These are phyloP conservation scores for Puccinia novopanici DNA, from an alignment of 1,284 basidiomycete species.

Conservation along the genomic window DNA sequence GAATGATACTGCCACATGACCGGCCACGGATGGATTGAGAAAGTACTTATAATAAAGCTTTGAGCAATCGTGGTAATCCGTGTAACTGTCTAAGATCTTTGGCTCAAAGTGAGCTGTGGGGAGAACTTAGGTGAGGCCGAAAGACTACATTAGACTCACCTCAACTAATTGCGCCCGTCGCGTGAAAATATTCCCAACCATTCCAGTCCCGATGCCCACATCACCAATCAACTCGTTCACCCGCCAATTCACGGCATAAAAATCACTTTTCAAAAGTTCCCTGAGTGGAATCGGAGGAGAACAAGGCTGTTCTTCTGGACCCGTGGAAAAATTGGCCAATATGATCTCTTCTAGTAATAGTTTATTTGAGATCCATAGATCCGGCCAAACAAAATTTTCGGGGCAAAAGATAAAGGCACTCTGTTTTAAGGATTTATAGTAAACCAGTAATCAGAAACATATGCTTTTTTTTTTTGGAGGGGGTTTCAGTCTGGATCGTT, in stretches of 20 bases:
- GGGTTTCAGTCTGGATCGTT: not conserved
- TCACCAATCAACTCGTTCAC: slow-evolving; percentile 47
- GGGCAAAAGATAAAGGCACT: slow-evolving; percentile 49
- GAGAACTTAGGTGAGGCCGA: not conserved
- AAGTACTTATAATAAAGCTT: slow-evolving; percentile 49
- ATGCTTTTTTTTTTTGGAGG: not conserved
- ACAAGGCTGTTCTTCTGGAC: slow-evolving; percentile 1
- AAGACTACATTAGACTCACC: not conserved
- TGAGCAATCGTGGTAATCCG: slow-evolving; percentile 44
- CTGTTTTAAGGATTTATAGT: not conserved
- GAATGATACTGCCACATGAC: slow-evolving; percentile 26
- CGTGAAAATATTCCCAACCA: slow-evolving; percentile 43
- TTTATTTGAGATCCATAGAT: slow-evolving; percentile 46
- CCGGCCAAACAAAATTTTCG: slow-evolving; percentile 50
- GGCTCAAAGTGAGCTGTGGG: not conserved
- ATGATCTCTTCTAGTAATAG: slow-evolving; percentile 42
- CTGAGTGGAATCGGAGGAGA: slow-evolving; percentile 12
- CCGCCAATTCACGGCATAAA: slow-evolving; percentile 48
- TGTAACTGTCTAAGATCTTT: slow-evolving; percentile 46
- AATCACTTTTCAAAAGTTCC: slow-evolving; percentile 48
- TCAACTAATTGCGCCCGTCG: slow-evolving; percentile 50
- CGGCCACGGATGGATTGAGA: slow-evolving; percentile 39
- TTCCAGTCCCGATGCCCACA: slow-evolving; percentile 41
- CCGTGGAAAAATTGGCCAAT: slow-evolving; percentile 9
- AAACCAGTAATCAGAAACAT: not conserved